A percentile compares a stretch with the other conserved stretches of the same genome.
Evolutionary conservation across 2,329 filamentous ascomycete species (phyloP).

Genomic region (Hypoxylon sp.): DNA sequence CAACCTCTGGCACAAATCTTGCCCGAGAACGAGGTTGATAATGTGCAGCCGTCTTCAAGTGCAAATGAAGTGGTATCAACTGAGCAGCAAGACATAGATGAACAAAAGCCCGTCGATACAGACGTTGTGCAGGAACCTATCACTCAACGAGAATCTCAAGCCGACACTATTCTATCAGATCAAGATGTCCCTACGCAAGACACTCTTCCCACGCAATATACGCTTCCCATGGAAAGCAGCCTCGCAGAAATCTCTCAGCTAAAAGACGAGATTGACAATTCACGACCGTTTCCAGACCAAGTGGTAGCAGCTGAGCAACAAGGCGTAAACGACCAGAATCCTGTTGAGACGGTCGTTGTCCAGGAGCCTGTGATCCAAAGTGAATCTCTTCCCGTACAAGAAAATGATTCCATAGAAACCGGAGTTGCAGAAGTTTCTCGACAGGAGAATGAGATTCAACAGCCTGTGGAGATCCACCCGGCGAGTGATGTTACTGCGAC

Average conservation of each 20-base stretch:
- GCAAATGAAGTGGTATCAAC: conserved; percentile 13
- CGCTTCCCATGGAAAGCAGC: not conserved
- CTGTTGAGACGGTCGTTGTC: not conserved
- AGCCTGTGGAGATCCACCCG: conserved; percentile 14
- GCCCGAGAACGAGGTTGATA: conserved; percentile 9
- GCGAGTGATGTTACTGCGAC: not conserved
- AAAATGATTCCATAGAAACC: not conserved
- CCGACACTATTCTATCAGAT: conserved; percentile 1
- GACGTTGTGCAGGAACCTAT: conserved; percentile 11
- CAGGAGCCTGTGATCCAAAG: not conserved
- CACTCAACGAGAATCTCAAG: conserved; percentile 17
- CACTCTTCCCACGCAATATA: conserved; percentile 16
- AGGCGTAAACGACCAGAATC: not conserved
- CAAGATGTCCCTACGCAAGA: conserved; percentile 20
- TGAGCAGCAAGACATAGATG: conserved; percentile 20
- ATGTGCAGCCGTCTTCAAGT: conserved; percentile 1
- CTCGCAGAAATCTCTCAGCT: conserved; percentile 7
- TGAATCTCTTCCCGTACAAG: conserved; percentile 14
- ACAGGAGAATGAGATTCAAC: conserved; percentile 4
- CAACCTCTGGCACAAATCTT: not conserved
- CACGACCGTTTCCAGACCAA: not conserved
- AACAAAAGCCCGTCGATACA: conserved; percentile 10
- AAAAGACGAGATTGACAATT: conserved; percentile 10
- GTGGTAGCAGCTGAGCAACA: not conserved
- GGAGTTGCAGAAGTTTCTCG: conserved; percentile 2